Conservation (phyloP, 2,329 filamentous ascomycete genomes). For the Pseudogymnoascus sp. region DNA sequence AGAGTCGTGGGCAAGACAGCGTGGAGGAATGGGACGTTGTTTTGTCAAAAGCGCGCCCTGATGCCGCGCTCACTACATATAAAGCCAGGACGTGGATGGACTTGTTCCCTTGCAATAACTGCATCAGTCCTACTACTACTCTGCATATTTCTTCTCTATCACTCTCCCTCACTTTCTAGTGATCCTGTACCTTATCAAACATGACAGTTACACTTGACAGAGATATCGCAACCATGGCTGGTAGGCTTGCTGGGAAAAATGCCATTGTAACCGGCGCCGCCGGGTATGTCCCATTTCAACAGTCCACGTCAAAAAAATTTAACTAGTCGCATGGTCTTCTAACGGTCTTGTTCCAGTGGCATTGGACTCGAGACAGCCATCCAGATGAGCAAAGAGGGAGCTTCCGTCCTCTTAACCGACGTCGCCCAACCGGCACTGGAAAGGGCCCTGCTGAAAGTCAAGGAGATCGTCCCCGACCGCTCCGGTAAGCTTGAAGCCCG, state of each 20-base stretch:
- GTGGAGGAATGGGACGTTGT: background rate
- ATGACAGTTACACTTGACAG: background rate
- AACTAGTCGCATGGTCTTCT: background rate
- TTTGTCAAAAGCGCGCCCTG: background rate
- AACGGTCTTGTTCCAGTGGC: constrained; percentile 39
- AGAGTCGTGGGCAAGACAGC: background rate
- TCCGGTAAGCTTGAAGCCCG: constrained; percentile 44
- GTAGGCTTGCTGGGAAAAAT: constrained; percentile 31
- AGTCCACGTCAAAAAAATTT: background rate
- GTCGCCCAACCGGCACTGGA: constrained; percentile 58
- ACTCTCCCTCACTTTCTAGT: background rate
- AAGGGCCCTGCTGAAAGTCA: constrained; percentile 52
- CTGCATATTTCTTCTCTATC: background rate
- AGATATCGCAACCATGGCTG: constrained; percentile 18
- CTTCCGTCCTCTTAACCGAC: constrained; percentile 63
- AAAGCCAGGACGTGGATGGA: background rate
- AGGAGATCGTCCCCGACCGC: constrained; percentile 46
- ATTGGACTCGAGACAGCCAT: constrained; percentile 70
- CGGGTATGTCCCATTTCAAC: constrained; percentile 43
- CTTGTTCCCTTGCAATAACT: background rate
- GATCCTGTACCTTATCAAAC: background rate
- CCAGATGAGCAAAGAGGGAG: constrained; percentile 64
- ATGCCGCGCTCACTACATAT: background rate
- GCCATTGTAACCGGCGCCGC: constrained; percentile 59
- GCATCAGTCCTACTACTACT: background rate